Base-by-base conservation (phyloP, 2,329 filamentous ascomycete species). In the Aspergillus phoenicis region DNA sequence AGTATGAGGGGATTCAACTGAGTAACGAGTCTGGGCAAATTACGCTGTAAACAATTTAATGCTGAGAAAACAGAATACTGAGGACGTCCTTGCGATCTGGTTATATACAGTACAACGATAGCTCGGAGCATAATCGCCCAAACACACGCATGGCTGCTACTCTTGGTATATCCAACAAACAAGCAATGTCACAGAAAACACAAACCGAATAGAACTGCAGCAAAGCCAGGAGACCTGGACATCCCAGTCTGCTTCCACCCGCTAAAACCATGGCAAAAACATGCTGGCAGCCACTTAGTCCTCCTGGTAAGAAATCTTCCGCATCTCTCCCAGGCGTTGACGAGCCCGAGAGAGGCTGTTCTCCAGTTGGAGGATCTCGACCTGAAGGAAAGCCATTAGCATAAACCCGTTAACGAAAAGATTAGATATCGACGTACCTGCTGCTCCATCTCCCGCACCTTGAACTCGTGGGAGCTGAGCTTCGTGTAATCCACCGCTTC, bases 391-490 rank as follows among this genome's bases (percentile, higher is more conserved):
- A 8, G 26, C 17, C 8, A 38, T 56, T 59, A 56, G 11, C 10
- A 8, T 5, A 8, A 8, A 13, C 17, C 17, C 17, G 17, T 20
- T 26, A 28, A 22, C 15, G 8, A 17, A 6, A 43, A 36, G 15
- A 36, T 5, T 22, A 11, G 22, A 6, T 41, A 8, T 22, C 8
- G 17, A 84, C 85, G 71, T 84, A 97, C 93, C 91, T 99, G 95
- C 75, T 99, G 95, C 81, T 99, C 95, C 95, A 99, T 99, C 81
- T 99, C 93, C 70, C 90, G 86, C 55, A 97, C 93, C 85, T 99
- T 99, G 84, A 99, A 98, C 81, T 99, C 95, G 78, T 97, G 94
- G 33, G 90, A 88, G 64, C 91, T 93, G 51, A 99, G 82, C 80
- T 93, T 91, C 47, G 85, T 83, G 78, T 98, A 99, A 77, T 99